A percentile compares a stretch with the other conserved stretches of the same genome.
These are phyloP conservation scores for Mortierella antarctica DNA, from an alignment of 192 early-diverging fungal genomes.

Conservation along the genomic window DNA sequence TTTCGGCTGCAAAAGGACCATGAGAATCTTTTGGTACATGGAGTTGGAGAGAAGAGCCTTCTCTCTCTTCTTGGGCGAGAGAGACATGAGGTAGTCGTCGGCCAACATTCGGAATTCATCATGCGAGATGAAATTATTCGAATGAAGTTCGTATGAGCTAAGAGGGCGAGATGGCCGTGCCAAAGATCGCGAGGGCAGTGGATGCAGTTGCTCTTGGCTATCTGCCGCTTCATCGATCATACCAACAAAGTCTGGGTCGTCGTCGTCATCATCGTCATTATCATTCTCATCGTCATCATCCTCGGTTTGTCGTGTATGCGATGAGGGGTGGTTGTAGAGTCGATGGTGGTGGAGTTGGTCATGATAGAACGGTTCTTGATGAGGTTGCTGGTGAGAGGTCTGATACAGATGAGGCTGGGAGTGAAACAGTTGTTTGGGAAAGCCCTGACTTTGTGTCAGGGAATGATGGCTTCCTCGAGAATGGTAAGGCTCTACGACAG, in stretches of 20 bases:
- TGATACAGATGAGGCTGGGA: background rate
- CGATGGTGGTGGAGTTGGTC: background rate
- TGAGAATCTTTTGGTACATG: constrained; percentile 58
- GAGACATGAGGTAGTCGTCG: constrained; percentile 56
- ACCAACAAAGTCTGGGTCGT: background rate
- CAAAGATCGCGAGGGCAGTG: background rate
- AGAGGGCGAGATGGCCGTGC: constrained; percentile 13
- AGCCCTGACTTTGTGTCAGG: background rate
- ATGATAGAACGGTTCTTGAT: background rate
- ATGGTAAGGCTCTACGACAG: too few species aligned
- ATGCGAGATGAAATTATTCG: constrained; percentile 46
- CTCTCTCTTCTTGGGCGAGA: constrained; percentile 61
- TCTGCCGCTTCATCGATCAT: background rate
- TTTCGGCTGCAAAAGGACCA: constrained; percentile 61
- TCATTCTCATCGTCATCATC: constrained; percentile 10
- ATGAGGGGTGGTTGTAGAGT: background rate
- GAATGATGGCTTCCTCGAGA: too few species aligned
- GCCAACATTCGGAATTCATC: constrained; percentile 53
- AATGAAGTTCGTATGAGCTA: constrained; percentile 28
- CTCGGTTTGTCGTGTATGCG: background rate
- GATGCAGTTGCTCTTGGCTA: background rate
- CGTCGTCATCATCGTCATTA: constrained; percentile 2
- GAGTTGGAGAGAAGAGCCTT: constrained; percentile 50
- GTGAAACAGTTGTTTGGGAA: background rate
- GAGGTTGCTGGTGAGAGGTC: background rate